Percentiles rank a stretch among this genome's conserved stretches.
phyloP scores from a whole-genome alignment of 139 green algal species.

The Micractinium sp. region DNA sequence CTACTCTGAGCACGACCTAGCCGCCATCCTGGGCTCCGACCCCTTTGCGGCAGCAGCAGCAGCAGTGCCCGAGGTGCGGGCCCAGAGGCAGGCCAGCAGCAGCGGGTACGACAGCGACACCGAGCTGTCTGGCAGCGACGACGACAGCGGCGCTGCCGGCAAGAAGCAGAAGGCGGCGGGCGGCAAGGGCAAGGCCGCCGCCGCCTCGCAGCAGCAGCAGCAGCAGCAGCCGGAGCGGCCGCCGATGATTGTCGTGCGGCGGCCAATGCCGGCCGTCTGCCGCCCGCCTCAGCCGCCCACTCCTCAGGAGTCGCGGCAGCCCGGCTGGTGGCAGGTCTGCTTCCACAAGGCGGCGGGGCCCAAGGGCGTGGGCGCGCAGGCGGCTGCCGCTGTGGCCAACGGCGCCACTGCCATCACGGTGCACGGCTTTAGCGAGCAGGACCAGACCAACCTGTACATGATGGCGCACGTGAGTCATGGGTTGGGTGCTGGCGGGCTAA shows the following conservation, averaged over 20 bases:
- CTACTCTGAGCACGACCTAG: constrained; percentile 80
- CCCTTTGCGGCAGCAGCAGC: constrained; percentile 43
- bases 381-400: not conserved
- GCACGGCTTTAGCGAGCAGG: constrained; percentile 81
- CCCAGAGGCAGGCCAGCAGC: not conserved
- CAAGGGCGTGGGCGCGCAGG: not conserved
- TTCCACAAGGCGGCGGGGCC: constrained; percentile 23
- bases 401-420: constrained; percentile 42
- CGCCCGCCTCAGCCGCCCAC: not conserved
- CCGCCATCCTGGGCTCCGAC: constrained; percentile 77
- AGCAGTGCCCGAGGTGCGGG: constrained; percentile 16
- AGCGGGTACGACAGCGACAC: constrained; percentile 10
- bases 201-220: not conserved
- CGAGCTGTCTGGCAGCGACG: constrained; percentile 7
- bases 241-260: constrained; percentile 28
- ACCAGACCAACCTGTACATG: constrained; percentile 87
- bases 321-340: constrained; percentile 2
- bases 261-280: constrained; percentile 7
- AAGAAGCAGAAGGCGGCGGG: not conserved
- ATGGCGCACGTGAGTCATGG: constrained; percentile 60
- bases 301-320: constrained; percentile 2
- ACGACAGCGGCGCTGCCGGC: not conserved
- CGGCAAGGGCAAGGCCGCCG: not conserved
- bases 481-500: not conserved
- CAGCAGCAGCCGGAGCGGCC: not conserved